Evolutionary conservation across 2,329 filamentous ascomycete species (phyloP).

Genomic region (Fusarium domesticum): DNA sequence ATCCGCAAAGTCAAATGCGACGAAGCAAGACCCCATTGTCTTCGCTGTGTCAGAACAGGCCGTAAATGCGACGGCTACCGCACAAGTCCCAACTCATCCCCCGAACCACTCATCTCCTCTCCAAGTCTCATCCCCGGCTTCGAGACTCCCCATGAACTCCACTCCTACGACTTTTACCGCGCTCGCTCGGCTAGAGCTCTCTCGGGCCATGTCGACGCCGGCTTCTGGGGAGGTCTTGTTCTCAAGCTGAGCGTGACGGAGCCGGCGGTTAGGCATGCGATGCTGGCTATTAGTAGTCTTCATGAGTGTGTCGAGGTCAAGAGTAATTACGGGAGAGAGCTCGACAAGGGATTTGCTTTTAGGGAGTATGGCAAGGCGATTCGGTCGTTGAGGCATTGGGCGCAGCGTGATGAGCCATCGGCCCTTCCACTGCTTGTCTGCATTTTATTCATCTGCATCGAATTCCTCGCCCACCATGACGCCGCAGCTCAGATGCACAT

Average conservation of each 20-base stretch:
- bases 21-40: slow-evolving; percentile 51
- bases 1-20: slow-evolving; percentile 57
- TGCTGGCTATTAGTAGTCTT: slow-evolving; percentile 48
- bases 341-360: slow-evolving; percentile 27
- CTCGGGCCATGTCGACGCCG: slow-evolving; percentile 41
- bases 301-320: slow-evolving; percentile 38
- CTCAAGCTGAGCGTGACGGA: slow-evolving; percentile 45
- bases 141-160: slow-evolving; percentile 20
- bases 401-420: slow-evolving; percentile 29
- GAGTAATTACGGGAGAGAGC: slow-evolving; percentile 12
- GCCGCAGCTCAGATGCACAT: slow-evolving; percentile 45
- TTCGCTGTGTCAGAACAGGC: slow-evolving; percentile 53
- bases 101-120: slow-evolving; percentile 7
- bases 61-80: slow-evolving; percentile 56
- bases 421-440: slow-evolving; percentile 43
- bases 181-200: slow-evolving; percentile 39
- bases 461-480: slow-evolving; percentile 51
- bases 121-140: slow-evolving; percentile 22
- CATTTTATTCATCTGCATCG: slow-evolving; percentile 52
- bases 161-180: slow-evolving; percentile 36
- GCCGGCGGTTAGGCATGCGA: slow-evolving; percentile 47
- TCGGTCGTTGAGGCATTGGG: slow-evolving; percentile 38
- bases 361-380: slow-evolving; percentile 49
- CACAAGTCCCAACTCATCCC: slow-evolving; percentile 16
- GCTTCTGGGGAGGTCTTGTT: slow-evolving; percentile 45